A percentile compares a stretch with the other conserved stretches of the same genome.
Evolutionary conservation across 2,329 filamentous ascomycete species (phyloP).

Genomic region (Colletotrichum magnum): DNA sequence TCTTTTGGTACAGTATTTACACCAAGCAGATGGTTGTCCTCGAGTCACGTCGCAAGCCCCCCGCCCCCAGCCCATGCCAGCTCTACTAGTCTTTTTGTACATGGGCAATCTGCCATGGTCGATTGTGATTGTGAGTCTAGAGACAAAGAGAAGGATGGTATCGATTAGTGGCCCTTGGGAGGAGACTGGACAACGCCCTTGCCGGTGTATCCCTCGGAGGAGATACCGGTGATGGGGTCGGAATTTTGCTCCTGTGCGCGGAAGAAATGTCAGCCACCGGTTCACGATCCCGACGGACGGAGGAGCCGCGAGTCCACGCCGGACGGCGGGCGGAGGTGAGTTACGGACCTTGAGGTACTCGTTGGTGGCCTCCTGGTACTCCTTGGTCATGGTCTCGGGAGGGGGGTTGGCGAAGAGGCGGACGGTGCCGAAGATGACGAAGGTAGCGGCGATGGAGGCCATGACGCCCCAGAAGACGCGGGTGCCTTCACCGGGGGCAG

Average conservation of each 20-base stretch:
- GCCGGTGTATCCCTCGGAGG: slow-evolving; percentile 83
- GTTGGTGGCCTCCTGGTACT: slow-evolving; percentile 96
- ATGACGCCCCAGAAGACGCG: slow-evolving; percentile 83
- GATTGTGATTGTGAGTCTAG: slow-evolving; percentile 41
- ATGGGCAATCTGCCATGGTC: slow-evolving; percentile 46
- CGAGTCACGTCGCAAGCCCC: slow-evolving; percentile 50
- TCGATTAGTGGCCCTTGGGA: slow-evolving; percentile 64
- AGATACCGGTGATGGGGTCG: slow-evolving; percentile 89
- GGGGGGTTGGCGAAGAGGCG: slow-evolving; percentile 79
- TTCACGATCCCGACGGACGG: neutral
- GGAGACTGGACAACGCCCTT: slow-evolving; percentile 83
- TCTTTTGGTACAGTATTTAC: slow-evolving; percentile 62
- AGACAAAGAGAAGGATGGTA: slow-evolving; percentile 39
- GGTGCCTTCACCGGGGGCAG: slow-evolving; percentile 87
- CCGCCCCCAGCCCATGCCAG: slow-evolving; percentile 47
- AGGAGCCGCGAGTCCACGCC: neutral
- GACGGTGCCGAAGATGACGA: slow-evolving; percentile 79
- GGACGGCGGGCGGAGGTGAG: neutral
- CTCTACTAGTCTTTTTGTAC: slow-evolving; percentile 52
- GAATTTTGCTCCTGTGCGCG: slow-evolving; percentile 79
- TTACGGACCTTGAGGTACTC: slow-evolving; percentile 86
- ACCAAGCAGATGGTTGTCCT: slow-evolving; percentile 47
- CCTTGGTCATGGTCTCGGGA: slow-evolving; percentile 93
- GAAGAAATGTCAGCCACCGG: slow-evolving; percentile 23
- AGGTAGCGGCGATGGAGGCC: slow-evolving; percentile 75